These are phyloP conservation scores for Powellomyces hirtus DNA, from an alignment of 192 early-diverging fungal genomes.

Conservation along the genomic window DNA sequence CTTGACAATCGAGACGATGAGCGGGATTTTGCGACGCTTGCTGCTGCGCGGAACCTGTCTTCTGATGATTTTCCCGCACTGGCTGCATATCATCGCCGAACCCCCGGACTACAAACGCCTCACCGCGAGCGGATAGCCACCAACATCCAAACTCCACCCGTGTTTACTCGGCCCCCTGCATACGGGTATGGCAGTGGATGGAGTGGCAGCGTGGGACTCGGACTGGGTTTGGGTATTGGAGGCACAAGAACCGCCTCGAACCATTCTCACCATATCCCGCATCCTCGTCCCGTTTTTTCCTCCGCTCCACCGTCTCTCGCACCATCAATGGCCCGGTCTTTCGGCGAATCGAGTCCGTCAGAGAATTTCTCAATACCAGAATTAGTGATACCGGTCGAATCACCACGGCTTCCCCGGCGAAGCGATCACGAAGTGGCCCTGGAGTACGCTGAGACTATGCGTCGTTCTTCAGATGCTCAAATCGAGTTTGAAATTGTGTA, in stretches of 20 bases:
- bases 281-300: background rate
- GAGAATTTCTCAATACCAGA: no score
- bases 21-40: background rate
- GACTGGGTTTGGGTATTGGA: slow-evolving; percentile 25
- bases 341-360: no score
- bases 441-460: slow-evolving; percentile 30
- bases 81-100: no score
- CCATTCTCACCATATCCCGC: background rate
- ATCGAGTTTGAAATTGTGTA: slow-evolving; percentile 52
- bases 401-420: background rate
- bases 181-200: slow-evolving; percentile 5
- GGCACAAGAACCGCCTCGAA: background rate
- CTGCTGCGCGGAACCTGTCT: background rate
- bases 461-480: slow-evolving; percentile 48
- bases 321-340: background rate
- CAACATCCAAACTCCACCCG: background rate
- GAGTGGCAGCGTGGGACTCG: slow-evolving; percentile 22
- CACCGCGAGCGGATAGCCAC: no score
- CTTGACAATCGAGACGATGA: background rate
- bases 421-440: slow-evolving; percentile 35
- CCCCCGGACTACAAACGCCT: no score
- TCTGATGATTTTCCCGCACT: background rate
- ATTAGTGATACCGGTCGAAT: background rate
- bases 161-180: background rate
- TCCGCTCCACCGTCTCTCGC: background rate